Evolutionary conservation across 1,284 basidiomycete genomes (phyloP).

Genomic region (Xerocomus amazonicus): DNA sequence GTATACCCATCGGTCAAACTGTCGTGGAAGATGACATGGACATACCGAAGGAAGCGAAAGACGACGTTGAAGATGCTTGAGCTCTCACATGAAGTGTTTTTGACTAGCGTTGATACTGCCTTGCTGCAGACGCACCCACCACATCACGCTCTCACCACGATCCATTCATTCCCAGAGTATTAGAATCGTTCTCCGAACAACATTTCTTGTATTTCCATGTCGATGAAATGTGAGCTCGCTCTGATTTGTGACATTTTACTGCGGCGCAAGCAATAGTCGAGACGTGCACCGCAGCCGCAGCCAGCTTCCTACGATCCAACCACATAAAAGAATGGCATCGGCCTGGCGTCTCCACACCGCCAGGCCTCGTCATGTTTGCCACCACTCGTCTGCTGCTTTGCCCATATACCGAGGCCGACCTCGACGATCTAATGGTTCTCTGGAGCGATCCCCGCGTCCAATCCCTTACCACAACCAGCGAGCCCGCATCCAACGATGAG

Average conservation of each 20-base stretch:
- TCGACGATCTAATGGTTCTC: slow-evolving; percentile 32
- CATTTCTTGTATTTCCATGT: neutral
- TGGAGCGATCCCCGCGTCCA: slow-evolving; percentile 36
- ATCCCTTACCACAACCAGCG: slow-evolving; percentile 29
- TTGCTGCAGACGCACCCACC: too few species aligned
- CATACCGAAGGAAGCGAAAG: neutral
- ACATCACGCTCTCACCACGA: neutral
- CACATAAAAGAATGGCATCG: slow-evolving; percentile 2
- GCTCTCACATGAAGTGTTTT: too few species aligned
- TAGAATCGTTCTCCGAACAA: too few species aligned
- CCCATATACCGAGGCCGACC: slow-evolving; percentile 32
- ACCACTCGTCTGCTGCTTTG: slow-evolving; percentile 34
- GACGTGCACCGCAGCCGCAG: slow-evolving; percentile 23
- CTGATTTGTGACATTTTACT: neutral
- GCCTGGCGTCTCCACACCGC: slow-evolving; percentile 27
- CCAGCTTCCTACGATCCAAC: neutral
- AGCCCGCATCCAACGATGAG: slow-evolving; percentile 11
- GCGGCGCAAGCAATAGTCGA: neutral
- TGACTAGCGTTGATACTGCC: too few species aligned
- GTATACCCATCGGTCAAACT: neutral
- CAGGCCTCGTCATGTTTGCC: slow-evolving; percentile 18
- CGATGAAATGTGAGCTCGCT: neutral
- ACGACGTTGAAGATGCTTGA: neutral
- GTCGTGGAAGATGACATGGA: neutral
- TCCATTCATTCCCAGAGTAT: neutral